Conservation (phyloP, 805 yeast species). For the Torulaspora maleeae region DNA sequence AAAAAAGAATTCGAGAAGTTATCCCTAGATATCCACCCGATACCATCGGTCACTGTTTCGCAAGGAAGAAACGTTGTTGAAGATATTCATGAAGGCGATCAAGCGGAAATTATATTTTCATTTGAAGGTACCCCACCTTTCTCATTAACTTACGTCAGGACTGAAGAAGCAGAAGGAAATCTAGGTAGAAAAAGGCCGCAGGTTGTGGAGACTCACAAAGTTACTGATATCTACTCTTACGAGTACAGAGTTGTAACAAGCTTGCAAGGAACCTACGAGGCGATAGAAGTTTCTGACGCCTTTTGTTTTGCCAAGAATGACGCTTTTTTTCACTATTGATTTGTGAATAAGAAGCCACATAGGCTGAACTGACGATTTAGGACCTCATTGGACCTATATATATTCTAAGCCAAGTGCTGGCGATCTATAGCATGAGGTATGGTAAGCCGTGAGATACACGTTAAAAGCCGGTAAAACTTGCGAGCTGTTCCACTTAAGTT, state of each 20-base stretch:
- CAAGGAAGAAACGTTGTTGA: conserved; percentile 72
- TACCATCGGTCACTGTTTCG: conserved; percentile 76
- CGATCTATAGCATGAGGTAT: not conserved
- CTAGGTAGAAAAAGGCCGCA: conserved; percentile 46
- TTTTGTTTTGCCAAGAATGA: conserved; percentile 57
- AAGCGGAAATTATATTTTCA: conserved; percentile 76
- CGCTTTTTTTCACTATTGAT: conserved; percentile 27
- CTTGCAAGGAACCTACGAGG: conserved; percentile 91
- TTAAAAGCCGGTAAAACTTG: not conserved
- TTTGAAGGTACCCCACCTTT: conserved; percentile 92
- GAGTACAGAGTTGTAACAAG: conserved; percentile 72
- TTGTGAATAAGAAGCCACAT: not conserved
- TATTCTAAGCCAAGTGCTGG: not conserved
- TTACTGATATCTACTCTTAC: conserved; percentile 58
- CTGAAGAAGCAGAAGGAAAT: conserved; percentile 43
- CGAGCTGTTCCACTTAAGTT: not conserved
- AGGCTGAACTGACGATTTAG: not conserved
- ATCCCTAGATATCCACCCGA: conserved; percentile 45
- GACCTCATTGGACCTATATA: not conserved
- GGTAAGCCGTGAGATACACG: not conserved
- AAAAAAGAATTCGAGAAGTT: conserved; percentile 33
- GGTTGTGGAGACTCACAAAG: conserved; percentile 55
- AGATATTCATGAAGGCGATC: conserved; percentile 92
- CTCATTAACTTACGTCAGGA: conserved; percentile 75
- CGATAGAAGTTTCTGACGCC: conserved; percentile 81